phyloP scores from a whole-genome alignment of 1,284 basidiomycete species.

The Microbotryum violaceum region DNA sequence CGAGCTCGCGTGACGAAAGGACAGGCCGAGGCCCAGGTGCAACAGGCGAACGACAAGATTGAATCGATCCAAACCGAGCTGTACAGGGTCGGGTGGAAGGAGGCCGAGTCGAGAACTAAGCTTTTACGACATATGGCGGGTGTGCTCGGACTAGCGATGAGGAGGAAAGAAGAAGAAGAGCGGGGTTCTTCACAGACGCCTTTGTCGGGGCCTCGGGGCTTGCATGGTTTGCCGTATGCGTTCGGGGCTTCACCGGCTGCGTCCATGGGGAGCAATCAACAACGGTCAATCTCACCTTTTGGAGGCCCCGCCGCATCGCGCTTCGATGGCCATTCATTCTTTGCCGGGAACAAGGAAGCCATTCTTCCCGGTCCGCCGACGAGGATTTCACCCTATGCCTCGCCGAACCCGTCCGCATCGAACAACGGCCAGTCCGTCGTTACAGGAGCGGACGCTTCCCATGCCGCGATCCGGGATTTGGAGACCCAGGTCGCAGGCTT shows the following conservation, averaged over 20 bases:
- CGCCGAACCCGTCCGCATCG: not conserved
- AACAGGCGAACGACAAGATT: conserved; percentile 17
- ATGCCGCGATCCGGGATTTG: not conserved
- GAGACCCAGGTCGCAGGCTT: conserved; percentile 1
- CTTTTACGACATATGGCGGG: conserved; percentile 29
- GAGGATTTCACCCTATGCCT: not conserved
- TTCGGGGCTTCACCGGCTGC: not conserved
- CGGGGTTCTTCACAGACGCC: not conserved
- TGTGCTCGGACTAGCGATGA: conserved; percentile 19
- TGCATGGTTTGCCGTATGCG: not conserved
- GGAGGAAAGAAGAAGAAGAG: conserved; percentile 20
- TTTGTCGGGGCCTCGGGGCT: not conserved
- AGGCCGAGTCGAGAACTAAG: conserved; percentile 13
- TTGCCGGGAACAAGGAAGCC: conserved; percentile 29
- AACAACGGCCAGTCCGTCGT: not conserved
- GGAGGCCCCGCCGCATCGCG: not conserved
- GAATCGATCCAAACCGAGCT: conserved; percentile 11
- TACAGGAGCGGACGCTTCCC: not conserved
- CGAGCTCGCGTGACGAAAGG: conserved; percentile 5
- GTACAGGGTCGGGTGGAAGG: conserved; percentile 7
- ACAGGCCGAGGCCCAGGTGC: conserved; percentile 21
- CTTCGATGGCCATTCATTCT: conserved; percentile 30
- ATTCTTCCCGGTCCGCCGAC: conserved; percentile 9
- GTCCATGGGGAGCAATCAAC: not conserved
- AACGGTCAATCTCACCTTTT: not conserved